These are phyloP conservation scores for Pseudogymnoascus sp. DNA, from an alignment of 2,329 filamentous ascomycete genomes.

Conservation along the genomic window DNA sequence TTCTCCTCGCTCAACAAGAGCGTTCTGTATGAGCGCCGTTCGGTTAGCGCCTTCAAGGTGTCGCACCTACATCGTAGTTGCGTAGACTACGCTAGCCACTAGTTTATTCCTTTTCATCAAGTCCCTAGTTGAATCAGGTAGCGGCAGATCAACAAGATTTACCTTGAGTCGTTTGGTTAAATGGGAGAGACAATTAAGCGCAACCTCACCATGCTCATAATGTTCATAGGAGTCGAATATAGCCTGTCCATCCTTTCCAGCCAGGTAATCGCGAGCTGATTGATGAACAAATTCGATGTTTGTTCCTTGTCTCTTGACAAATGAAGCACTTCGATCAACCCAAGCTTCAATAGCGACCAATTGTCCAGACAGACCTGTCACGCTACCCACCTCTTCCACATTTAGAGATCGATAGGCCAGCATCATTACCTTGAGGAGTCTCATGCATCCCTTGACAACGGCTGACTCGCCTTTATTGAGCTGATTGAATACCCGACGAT, in stretches of 20 bases:
- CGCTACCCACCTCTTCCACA: conserved; percentile 20
- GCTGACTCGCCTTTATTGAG: conserved; percentile 14
- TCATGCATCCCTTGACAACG: conserved; percentile 17
- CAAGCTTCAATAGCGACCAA: conserved; percentile 10
- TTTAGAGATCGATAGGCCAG: conserved; percentile 22
- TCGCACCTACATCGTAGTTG: no score
- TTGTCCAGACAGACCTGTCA: conserved; percentile 19
- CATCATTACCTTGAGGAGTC: conserved; percentile 23
- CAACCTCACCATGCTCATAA: conserved; percentile 17
- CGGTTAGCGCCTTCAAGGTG: no score
- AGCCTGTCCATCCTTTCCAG: conserved; percentile 15
- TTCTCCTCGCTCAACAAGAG: conserved; percentile 9
- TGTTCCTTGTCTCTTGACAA: conserved; percentile 19
- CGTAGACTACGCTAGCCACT: conserved; percentile 12
- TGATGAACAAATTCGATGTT: conserved; percentile 26
- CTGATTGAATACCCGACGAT: conserved; percentile 21
- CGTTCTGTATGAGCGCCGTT: conserved; percentile 10
- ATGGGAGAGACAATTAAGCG: conserved; percentile 20
- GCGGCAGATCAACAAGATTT: conserved; percentile 22
- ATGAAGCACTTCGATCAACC: conserved; percentile 23
- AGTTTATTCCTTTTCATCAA: conserved; percentile 14
- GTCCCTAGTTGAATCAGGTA: conserved; percentile 18
- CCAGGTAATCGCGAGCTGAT: conserved; percentile 25
- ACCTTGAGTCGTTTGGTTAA: conserved; percentile 21
- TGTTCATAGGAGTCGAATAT: conserved; percentile 17